phyloP scores from a whole-genome alignment of 1,284 basidiomycete genomes.

The Austroboletus niveus region DNA sequence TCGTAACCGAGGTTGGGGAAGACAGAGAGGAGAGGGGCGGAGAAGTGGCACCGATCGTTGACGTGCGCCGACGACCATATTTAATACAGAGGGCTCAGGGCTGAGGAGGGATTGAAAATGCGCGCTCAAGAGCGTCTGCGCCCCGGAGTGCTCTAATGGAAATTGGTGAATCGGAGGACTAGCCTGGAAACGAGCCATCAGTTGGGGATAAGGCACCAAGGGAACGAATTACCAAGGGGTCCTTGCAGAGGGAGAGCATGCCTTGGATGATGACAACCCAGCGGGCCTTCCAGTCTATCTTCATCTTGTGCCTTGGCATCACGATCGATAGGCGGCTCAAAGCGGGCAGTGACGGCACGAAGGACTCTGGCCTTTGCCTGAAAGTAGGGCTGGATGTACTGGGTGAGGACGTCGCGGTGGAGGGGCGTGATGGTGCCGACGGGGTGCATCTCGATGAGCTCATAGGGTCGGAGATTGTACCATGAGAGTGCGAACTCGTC shows the following conservation, averaged over 20 bases:
- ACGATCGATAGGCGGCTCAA: constrained; percentile 21
- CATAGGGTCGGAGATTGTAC: constrained; percentile 56
- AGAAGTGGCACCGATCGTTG: constrained; percentile 34
- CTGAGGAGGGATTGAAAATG: constrained; percentile 21
- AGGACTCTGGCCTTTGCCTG: constrained; percentile 35
- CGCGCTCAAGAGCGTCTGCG: constrained; percentile 43
- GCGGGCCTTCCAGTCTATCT: constrained; percentile 59
- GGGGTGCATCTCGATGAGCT: constrained; percentile 65
- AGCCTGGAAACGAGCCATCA: constrained; percentile 36
- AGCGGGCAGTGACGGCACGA: constrained; percentile 38
- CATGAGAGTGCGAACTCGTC: constrained; percentile 57
- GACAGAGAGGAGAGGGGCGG: constrained; percentile 22
- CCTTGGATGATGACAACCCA: constrained; percentile 65
- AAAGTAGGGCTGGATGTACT: constrained; percentile 35
- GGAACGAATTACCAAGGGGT: constrained; percentile 47
- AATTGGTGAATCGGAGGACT: constrained; percentile 42
- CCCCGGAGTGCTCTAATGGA: constrained; percentile 44
- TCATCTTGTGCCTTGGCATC: constrained; percentile 15
- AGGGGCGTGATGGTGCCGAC: constrained; percentile 41
- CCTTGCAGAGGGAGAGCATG: constrained; percentile 51
- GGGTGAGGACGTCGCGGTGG: constrained; percentile 39
- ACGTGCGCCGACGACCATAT: constrained; percentile 33
- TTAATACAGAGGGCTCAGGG: constrained; percentile 50
- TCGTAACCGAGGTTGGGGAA: constrained; percentile 26
- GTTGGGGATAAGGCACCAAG: not conserved